These are phyloP conservation scores for Salvia hispanica DNA, from an alignment of 257 asterid genomes.

Conservation along the genomic window DNA sequence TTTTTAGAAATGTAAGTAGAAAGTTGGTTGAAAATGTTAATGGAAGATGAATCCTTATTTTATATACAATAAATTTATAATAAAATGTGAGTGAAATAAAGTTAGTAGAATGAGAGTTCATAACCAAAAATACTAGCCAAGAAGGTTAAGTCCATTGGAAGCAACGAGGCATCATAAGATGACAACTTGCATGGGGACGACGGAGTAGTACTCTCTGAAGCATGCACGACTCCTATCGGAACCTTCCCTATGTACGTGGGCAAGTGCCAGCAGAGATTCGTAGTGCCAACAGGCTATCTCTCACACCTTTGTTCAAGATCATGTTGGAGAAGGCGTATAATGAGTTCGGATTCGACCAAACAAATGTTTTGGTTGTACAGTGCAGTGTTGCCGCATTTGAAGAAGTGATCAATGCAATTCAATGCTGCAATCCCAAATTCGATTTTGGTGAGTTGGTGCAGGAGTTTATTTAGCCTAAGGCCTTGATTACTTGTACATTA, in stretches of 20 bases:
- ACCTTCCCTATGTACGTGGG: conserved; percentile 65
- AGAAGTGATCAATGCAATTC: conserved; percentile 53
- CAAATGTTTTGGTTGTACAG: conserved; percentile 59
- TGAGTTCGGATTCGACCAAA: conserved; percentile 66
- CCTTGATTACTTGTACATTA: no score
- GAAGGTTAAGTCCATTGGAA: conserved; percentile 40
- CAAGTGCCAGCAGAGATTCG: conserved; percentile 58
- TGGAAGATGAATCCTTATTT: no score
- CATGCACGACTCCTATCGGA: conserved; percentile 52
- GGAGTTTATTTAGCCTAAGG: not conserved
- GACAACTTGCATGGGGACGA: conserved; percentile 36
- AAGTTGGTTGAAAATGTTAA: no score
- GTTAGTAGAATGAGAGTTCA: no score
- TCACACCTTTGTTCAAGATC: conserved; percentile 74
- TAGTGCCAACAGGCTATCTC: conserved; percentile 58
- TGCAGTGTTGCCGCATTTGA: conserved; percentile 60
- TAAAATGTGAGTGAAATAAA: no score
- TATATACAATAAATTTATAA: no score
- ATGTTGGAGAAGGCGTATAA: conserved; percentile 64
- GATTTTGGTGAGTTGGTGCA: conserved; percentile 39
- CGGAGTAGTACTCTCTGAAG: conserved; percentile 5
- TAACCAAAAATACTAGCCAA: conserved; percentile 33
- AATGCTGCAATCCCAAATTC: conserved; percentile 54
- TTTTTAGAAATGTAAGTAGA: no score
- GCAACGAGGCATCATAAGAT: conserved; percentile 24